Base-by-base conservation (phyloP, 192 early-diverging fungal species). In the Umbelopsis vinacea region DNA sequence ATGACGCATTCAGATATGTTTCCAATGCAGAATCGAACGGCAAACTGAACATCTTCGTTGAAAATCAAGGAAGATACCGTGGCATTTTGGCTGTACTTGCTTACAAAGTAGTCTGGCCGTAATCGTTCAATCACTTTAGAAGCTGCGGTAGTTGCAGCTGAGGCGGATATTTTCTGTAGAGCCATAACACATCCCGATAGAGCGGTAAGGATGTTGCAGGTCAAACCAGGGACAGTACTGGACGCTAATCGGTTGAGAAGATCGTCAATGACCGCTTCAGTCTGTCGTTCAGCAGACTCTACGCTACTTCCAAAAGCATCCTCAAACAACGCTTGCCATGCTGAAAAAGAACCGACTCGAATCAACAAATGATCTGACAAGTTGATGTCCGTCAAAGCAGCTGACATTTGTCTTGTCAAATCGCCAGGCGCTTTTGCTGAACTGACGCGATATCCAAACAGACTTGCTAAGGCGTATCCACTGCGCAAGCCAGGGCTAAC, bases 311-410 rank as follows among this genome's bases (percentile, higher is more conserved):
- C 23, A 12, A 79, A 45, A 33, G 45, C 43, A 1, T 69, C 71
- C 14, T 82, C 80, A 38, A 86, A 88, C 11, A 88, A 74, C 0
- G 79, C 74, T 9, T 75, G 73, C 87, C 87, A 88, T 14, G 78
- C 73, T 10, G 75, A 54, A 4, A 85, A 33, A 12, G 76, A 70
- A 1, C 77, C 76, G 5, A 85, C 70, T 15, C 87, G 77, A 17
- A 84, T 73, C 21, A 88, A 47, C 50, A 85, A 53, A 77, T 86
- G 85, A 68, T 88, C 87, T 2, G 85, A 85, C 35, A 86, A 73
- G 2, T 73, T 66, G 12, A 85, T 76, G 70, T 88, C 87, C 12
- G 77, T 79, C 14, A 88, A 71, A 11, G 80, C 81, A 45, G 82
- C 81, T 48, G 71, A 52, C 74, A 88, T 79, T 23, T 79, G 79